Percentiles rank a stretch among this genome's conserved stretches.
Conservation (phyloP, 2,329 filamentous ascomycete species). For the Ophiostoma australiae region DNA sequence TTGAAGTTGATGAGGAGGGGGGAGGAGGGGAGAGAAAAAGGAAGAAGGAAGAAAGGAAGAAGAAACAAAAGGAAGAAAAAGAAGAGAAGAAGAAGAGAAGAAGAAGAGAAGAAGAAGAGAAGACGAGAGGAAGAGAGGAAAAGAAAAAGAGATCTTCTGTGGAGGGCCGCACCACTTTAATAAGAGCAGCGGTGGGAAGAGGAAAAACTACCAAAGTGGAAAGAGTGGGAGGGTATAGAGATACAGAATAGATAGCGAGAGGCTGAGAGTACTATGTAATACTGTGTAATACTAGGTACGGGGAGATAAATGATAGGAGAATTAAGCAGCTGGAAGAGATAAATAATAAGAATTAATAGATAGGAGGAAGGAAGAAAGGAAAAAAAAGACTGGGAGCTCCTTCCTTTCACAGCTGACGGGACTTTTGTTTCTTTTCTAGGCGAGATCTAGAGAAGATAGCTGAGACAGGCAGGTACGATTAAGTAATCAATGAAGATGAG, state of each 20-base stretch:
- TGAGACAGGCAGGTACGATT: neutral
- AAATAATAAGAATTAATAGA: neutral
- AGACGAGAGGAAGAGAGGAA: neutral
- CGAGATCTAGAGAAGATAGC: neutral
- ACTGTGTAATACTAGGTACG: no score
- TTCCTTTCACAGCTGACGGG: neutral
- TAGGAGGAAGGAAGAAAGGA: neutral
- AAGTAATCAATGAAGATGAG: neutral
- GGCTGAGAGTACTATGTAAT: neutral
- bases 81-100: slow-evolving; percentile 6
- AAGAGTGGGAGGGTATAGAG: slow-evolving; percentile 6
- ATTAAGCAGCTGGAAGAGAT: neutral
- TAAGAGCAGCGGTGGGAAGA: slow-evolving; percentile 1
- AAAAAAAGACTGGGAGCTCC: neutral
- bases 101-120: slow-evolving; percentile 8
- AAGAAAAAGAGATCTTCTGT: slow-evolving; percentile 14
- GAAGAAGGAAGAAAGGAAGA: neutral
- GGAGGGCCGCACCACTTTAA: slow-evolving; percentile 1
- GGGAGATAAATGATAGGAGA: neutral
- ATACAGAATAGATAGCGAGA: neutral
- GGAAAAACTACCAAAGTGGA: neutral
- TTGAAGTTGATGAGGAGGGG: neutral
- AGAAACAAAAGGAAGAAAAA: neutral
- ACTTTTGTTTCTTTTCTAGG: neutral
- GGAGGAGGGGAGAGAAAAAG: neutral